Percentiles rank a stretch among this genome's conserved stretches.
Evolutionary conservation across 306 rosid genomes (phyloP).

Genomic region (Medicago lupulina): DNA sequence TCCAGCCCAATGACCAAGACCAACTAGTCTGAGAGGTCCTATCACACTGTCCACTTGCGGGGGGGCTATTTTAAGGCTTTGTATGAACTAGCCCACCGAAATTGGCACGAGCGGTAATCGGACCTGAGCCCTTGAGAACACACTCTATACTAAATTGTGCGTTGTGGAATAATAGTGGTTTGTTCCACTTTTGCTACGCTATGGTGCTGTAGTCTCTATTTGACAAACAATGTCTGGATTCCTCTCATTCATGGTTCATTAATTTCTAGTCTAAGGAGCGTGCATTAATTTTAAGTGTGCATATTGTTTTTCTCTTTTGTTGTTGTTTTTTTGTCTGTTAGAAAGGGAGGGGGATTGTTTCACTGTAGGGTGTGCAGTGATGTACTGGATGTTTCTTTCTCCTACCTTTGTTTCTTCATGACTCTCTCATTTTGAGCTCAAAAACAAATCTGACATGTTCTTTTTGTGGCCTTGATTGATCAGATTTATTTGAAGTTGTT

Average conservation of each 20-base stretch:
- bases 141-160: too few species aligned
- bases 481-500: conserved; percentile 89
- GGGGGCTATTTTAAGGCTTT: too few species aligned
- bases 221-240: not conserved
- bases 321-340: not conserved
- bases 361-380: conserved; percentile 10
- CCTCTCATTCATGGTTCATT: conserved; percentile 4
- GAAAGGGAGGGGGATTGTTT: conserved; percentile 4
- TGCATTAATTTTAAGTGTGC: not conserved
- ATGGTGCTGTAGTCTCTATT: too few species aligned
- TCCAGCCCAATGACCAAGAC: too few species aligned
- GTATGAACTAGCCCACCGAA: too few species aligned
- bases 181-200: too few species aligned
- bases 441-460: not conserved
- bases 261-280: conserved; percentile 1
- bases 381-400: conserved; percentile 3
- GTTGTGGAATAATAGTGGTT: too few species aligned
- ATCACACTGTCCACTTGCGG: too few species aligned
- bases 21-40: too few species aligned
- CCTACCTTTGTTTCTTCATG: not conserved
- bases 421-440: conserved; percentile 23
- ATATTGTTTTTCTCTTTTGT: conserved; percentile 6
- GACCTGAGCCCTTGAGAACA: too few species aligned
- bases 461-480: conserved; percentile 30
- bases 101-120: too few species aligned